Percentiles rank a stretch among this genome's conserved stretches.
Evolutionary conservation across 1,284 basidiomycete species (phyloP).

Genomic region (Ustilago tritici): DNA sequence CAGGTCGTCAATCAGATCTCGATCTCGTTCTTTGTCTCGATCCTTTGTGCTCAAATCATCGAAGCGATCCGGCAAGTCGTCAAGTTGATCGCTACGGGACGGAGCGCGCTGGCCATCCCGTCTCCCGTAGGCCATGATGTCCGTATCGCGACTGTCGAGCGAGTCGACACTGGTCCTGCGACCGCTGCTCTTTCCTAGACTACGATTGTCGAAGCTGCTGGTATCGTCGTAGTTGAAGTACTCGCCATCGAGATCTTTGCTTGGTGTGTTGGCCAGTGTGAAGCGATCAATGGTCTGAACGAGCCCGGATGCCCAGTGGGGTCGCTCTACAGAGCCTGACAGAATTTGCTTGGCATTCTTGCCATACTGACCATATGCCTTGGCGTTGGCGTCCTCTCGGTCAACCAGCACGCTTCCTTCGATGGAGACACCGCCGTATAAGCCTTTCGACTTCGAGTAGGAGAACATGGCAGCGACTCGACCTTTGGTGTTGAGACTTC

Average conservation of each 20-base stretch:
- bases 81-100: slow-evolving; percentile 14
- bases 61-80: slow-evolving; percentile 37
- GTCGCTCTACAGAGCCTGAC: slow-evolving; percentile 55
- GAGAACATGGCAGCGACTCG: slow-evolving; percentile 88
- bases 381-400: slow-evolving; percentile 79
- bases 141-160: slow-evolving; percentile 43
- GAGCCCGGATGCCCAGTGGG: slow-evolving; percentile 46
- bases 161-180: slow-evolving; percentile 33
- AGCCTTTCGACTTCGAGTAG: slow-evolving; percentile 92
- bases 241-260: slow-evolving; percentile 54
- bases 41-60: slow-evolving; percentile 33
- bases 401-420: slow-evolving; percentile 96
- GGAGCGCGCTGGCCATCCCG: neutral
- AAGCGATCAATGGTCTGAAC: slow-evolving; percentile 57
- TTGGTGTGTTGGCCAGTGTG: slow-evolving; percentile 47
- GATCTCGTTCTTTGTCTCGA: neutral
- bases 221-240: slow-evolving; percentile 48
- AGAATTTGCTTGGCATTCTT: slow-evolving; percentile 64
- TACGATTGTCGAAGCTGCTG: slow-evolving; percentile 37
- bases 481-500: slow-evolving; percentile 85
- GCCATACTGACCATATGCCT: slow-evolving; percentile 64
- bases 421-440: slow-evolving; percentile 86
- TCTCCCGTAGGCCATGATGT: slow-evolving; percentile 4
- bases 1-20: slow-evolving; percentile 11
- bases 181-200: slow-evolving; percentile 30